A percentile compares a stretch with the other conserved stretches of the same genome.
phyloP scores from a whole-genome alignment of 768 basidiomycete genomes.

The Nidula microcarpa region DNA sequence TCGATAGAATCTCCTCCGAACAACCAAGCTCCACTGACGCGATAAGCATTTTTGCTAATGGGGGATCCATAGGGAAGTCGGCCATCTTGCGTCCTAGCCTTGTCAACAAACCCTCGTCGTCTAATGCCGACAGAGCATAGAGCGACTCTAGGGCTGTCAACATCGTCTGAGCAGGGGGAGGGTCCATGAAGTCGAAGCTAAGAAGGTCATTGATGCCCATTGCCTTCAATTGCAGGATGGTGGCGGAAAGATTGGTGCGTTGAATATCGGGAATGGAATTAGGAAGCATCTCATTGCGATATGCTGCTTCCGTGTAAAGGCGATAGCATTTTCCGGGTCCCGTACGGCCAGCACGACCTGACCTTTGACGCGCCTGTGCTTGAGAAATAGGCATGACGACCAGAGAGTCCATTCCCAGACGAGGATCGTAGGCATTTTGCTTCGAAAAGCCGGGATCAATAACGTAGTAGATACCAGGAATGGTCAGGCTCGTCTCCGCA shows the following conservation, averaged over 20 bases:
- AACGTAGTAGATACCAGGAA: conserved; percentile 98
- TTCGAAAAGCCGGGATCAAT: conserved; percentile 99
- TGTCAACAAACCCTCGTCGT: conserved; percentile 94
- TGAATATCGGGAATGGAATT: conserved; percentile 98
- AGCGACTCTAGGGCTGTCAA: conserved; percentile 92
- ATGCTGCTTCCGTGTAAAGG: conserved; percentile 96
- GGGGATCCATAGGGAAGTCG: conserved; percentile 98
- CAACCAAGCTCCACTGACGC: conserved; percentile 96
- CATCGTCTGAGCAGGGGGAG: conserved; percentile 95
- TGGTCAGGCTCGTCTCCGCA: conserved; percentile 97
- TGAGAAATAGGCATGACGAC: conserved; percentile 99
- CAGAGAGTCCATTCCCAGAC: conserved; percentile 97
- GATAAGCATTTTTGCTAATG: conserved; percentile 96
- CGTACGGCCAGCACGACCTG: conserved; percentile 95
- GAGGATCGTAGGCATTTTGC: conserved; percentile 97
- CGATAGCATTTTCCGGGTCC: conserved; percentile 99
- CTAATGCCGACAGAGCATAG: conserved; percentile 93
- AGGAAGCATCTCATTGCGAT: conserved; percentile 97
- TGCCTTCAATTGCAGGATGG: conserved; percentile 94
- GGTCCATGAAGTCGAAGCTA: conserved; percentile 99
- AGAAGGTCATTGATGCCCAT: conserved; percentile 99
- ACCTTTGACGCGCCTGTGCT: conserved; percentile 92
- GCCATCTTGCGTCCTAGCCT: conserved; percentile 98
- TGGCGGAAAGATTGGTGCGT: conserved; percentile 86
- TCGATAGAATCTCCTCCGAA: conserved; percentile 95